These are phyloP conservation scores for Scolecobasidium constrictum DNA, from an alignment of 2,329 filamentous ascomycete genomes.

Conservation along the genomic window DNA sequence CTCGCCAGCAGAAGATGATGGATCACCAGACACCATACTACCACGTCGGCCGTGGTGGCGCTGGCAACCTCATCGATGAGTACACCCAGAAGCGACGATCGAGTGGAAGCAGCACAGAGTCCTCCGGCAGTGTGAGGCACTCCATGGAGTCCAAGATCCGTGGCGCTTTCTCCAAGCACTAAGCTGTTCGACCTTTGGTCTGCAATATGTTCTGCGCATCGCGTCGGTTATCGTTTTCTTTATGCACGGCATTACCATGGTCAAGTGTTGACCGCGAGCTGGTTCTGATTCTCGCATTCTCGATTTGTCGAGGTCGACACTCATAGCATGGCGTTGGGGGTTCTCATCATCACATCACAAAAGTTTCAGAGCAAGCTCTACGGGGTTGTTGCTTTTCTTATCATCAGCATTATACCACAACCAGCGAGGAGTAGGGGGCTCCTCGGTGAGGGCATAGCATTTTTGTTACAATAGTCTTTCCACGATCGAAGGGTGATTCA, in stretches of 20 bases:
- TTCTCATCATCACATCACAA: slow-evolving; percentile 9
- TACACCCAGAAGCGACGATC: slow-evolving; percentile 17
- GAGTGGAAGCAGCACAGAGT: background rate
- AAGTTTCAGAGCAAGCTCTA: background rate
- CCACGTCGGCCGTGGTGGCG: slow-evolving; percentile 52
- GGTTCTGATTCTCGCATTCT: slow-evolving; percentile 25
- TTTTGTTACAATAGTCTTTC: background rate
- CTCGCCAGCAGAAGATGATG: slow-evolving; percentile 43
- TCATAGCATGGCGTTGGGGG: slow-evolving; percentile 18
- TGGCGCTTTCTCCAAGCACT: slow-evolving; percentile 17
- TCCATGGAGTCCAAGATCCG: slow-evolving; percentile 24
- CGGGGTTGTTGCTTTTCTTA: slow-evolving; percentile 1
- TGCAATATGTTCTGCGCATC: too few species aligned
- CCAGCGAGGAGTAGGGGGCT: slow-evolving; percentile 21
- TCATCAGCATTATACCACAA: slow-evolving; percentile 15
- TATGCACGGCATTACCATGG: slow-evolving; percentile 2
- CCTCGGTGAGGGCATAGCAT: slow-evolving; percentile 18
- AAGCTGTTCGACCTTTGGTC: too few species aligned
- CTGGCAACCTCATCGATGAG: slow-evolving; percentile 41
- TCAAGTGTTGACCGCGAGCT: slow-evolving; percentile 18
- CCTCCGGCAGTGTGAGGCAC: slow-evolving; percentile 18
- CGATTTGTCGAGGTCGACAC: background rate
- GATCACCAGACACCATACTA: slow-evolving; percentile 48
- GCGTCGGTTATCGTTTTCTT: background rate
- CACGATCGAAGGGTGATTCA: background rate